phyloP scores from a whole-genome alignment of 148 eudicot genomes.

The Camellia lanceoleosa region DNA sequence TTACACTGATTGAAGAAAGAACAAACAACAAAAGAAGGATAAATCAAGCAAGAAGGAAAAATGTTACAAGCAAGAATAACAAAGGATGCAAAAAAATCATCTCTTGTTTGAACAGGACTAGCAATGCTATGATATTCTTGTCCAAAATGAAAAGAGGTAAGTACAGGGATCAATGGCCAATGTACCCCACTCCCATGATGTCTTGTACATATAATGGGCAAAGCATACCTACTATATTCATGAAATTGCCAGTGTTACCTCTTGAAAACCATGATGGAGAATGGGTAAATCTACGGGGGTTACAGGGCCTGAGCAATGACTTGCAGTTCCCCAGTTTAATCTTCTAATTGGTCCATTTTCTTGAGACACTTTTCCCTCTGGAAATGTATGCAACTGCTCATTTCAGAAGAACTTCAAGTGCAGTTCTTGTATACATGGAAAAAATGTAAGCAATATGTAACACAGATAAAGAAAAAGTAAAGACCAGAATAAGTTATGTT shows the following conservation, averaged over 20 bases:
- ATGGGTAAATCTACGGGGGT: constrained; percentile 90
- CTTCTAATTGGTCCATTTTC: constrained; percentile 73
- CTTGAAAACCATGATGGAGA: constrained; percentile 74
- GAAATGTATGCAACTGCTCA: constrained; percentile 88
- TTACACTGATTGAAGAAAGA: no score
- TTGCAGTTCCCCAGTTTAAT: constrained; percentile 98
- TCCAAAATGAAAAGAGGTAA: no score
- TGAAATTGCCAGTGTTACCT: constrained; percentile 38
- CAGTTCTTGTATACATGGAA: background rate
- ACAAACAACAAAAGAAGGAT: no score
- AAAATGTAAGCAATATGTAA: background rate
- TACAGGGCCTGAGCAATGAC: constrained; percentile 77
- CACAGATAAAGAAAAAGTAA: background rate
- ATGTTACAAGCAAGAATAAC: no score
- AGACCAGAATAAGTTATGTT: background rate
- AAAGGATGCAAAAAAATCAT: no score
- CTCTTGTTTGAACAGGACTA: no score
- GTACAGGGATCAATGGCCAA: no score
- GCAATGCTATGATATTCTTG: no score
- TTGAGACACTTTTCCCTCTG: constrained; percentile 89
- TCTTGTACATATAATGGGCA: no score
- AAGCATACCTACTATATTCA: no score
- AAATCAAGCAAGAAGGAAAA: no score
- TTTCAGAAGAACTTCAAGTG: constrained; percentile 7
- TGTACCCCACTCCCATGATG: no score